Base-by-base conservation (phyloP, 768 basidiomycete species). In the Boletus rubroflammeus region DNA sequence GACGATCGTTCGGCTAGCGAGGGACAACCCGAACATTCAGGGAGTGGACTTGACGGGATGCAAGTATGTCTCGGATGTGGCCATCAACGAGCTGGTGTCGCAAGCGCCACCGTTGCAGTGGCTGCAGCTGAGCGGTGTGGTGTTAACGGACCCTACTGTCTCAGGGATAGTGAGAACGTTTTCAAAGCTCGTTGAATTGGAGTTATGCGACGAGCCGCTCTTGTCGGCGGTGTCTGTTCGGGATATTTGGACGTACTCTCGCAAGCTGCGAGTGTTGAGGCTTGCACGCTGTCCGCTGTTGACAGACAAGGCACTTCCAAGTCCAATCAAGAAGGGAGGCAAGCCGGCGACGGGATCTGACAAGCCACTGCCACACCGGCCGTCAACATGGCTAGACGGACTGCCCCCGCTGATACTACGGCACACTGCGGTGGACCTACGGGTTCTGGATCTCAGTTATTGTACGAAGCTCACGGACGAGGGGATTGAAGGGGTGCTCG, bases 241-340 rank as follows among this genome's bases (percentile, higher is more conserved):
- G 35, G 90, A 92, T 63, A 77, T 97, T n/a, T 88, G 93, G 79
- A 77, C 79, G 29, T 90, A 84, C 70, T 87, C 87, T 42, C 82
- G 89, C 58, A 88, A 84, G 65, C 75, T 98, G 50, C 79, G 90
- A 8, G 82, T 79, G 43, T 67, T 97, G 56, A 84, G 87, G 60
- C 72, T 98, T 44, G 85, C 88, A 36, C 86, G 88, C 49, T 97
- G 93, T 68, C 69, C 79, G 26, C 75, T 83, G 14, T 72, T 97
- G 60, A 88, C 88, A 26, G 91, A 95, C 74, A 84, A 79, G 61
- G 84, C 84, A 1, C 90, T 95, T 68, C 92, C 92, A 11, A 78
- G 79, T 42, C 64, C 72, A 5, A 54, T 67, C 41, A 72, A 77
- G 57, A 72, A 76, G 55, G 67, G 63, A 28, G 61, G 62, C 23